phyloP scores from a whole-genome alignment of 2,329 filamentous ascomycete genomes.

The Aureobasidium sp. region DNA sequence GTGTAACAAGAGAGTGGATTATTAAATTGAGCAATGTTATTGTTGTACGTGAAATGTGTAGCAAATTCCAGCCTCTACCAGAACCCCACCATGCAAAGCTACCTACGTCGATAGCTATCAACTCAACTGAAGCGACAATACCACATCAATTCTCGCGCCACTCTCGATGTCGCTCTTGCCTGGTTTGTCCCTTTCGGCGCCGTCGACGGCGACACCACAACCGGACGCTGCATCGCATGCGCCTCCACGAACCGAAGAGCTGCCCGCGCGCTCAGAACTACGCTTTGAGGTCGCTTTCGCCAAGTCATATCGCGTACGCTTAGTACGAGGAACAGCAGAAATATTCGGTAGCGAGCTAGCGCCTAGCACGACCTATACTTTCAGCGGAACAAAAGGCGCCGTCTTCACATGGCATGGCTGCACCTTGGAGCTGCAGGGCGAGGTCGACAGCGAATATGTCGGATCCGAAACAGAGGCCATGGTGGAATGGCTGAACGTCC shows the following conservation, averaged over 20 bases:
- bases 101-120: background rate
- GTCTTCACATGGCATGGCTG: slow-evolving; percentile 92
- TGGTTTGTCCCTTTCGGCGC: slow-evolving; percentile 37
- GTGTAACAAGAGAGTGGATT: background rate
- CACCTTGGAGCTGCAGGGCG: slow-evolving; percentile 68
- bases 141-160: background rate
- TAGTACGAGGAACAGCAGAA: slow-evolving; percentile 78
- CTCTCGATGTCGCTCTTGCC: slow-evolving; percentile 27
- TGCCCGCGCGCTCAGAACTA: slow-evolving; percentile 40
- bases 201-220: slow-evolving; percentile 17
- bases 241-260: slow-evolving; percentile 33
- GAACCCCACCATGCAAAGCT: background rate
- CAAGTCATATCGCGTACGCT: slow-evolving; percentile 41
- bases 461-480: slow-evolving; percentile 72
- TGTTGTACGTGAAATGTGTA: background rate
- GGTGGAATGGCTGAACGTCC: slow-evolving; percentile 73
- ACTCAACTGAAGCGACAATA: background rate
- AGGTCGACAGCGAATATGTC: slow-evolving; percentile 60
- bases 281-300: slow-evolving; percentile 33
- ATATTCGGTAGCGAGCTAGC: slow-evolving; percentile 93
- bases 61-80: background rate
- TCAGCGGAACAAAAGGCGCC: slow-evolving; percentile 75
- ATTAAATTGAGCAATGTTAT: background rate
- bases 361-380: slow-evolving; percentile 68
- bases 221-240: slow-evolving; percentile 20